These are phyloP conservation scores for Pleoardoris graminearum DNA, from an alignment of 2,329 filamentous ascomycete genomes.

Conservation along the genomic window DNA sequence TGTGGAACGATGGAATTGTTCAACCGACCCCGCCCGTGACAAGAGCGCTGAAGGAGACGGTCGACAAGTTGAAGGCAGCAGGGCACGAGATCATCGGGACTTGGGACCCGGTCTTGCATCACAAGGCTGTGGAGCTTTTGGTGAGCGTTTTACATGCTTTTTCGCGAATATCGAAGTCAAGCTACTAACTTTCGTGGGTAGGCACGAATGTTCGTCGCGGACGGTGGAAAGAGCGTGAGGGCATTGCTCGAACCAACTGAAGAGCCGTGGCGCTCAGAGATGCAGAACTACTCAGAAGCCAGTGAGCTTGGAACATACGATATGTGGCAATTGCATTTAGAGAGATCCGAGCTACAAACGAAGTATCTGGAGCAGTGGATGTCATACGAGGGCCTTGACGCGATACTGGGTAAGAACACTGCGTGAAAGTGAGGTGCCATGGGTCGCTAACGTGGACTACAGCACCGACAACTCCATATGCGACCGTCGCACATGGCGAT, in stretches of 20 bases:
- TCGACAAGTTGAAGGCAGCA: conserved; percentile 55
- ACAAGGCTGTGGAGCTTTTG: conserved; percentile 55
- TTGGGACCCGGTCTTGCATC: conserved; percentile 59
- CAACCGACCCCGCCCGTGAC: conserved; percentile 57
- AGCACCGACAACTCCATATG: conserved; percentile 52
- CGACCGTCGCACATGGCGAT: conserved; percentile 47
- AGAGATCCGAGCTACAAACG: conserved; percentile 50
- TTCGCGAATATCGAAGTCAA: neutral
- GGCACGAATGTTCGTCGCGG: conserved; percentile 53
- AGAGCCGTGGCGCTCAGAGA: conserved; percentile 55
- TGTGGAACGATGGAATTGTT: conserved; percentile 56
- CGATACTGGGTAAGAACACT: conserved; percentile 43
- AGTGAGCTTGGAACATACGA: conserved; percentile 49
- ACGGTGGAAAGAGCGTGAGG: conserved; percentile 55
- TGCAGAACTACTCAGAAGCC: conserved; percentile 50
- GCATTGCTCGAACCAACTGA: conserved; percentile 46
- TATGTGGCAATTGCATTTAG: conserved; percentile 55
- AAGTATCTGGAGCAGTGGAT: conserved; percentile 53
- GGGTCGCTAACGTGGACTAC: conserved; percentile 10
- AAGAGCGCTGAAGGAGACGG: conserved; percentile 60
- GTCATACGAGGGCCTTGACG: conserved; percentile 48
- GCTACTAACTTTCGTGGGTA: conserved; percentile 14
- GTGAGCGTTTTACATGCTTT: conserved; percentile 33
- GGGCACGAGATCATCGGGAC: conserved; percentile 59
- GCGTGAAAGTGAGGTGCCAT: neutral